phyloP scores from a whole-genome alignment of 2,329 filamentous ascomycete species.

The Fusarium sp. region DNA sequence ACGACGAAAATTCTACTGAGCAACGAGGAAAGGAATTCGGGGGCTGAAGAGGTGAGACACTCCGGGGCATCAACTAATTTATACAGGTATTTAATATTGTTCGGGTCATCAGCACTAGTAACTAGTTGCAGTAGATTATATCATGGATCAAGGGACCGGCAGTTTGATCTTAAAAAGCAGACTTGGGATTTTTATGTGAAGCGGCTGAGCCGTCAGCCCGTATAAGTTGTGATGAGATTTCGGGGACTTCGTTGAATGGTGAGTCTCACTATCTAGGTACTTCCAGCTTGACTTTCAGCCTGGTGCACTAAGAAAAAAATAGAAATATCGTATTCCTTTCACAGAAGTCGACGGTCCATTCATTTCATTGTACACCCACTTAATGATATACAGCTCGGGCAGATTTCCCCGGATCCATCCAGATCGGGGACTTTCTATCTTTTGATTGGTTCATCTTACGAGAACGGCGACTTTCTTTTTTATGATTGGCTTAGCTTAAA shows the following conservation, averaged over 20 bases:
- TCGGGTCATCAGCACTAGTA: too few relatives aligned
- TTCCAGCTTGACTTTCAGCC: neutral
- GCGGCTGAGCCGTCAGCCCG: neutral
- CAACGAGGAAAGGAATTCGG: neutral
- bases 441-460: conserved; percentile 11
- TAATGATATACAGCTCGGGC: neutral
- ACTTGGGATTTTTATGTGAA: too few relatives aligned
- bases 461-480: neutral
- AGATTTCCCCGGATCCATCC: neutral
- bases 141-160: too few relatives aligned
- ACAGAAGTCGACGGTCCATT: too few relatives aligned
- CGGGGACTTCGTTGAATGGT: too few relatives aligned
- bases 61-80: neutral
- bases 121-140: too few relatives aligned
- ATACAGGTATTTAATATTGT: too few relatives aligned
- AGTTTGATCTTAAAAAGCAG: too few relatives aligned
- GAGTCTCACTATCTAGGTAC: neutral
- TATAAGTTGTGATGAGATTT: too few relatives aligned
- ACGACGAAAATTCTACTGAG: neutral
- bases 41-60: neutral
- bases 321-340: too few relatives aligned
- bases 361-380: too few relatives aligned
- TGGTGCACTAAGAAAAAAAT: too few relatives aligned
- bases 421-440: neutral
- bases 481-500: conserved; percentile 8